Evolutionary conservation across 2,329 filamentous ascomycete genomes (phyloP).

Genomic region (Graphilbum sp.): DNA sequence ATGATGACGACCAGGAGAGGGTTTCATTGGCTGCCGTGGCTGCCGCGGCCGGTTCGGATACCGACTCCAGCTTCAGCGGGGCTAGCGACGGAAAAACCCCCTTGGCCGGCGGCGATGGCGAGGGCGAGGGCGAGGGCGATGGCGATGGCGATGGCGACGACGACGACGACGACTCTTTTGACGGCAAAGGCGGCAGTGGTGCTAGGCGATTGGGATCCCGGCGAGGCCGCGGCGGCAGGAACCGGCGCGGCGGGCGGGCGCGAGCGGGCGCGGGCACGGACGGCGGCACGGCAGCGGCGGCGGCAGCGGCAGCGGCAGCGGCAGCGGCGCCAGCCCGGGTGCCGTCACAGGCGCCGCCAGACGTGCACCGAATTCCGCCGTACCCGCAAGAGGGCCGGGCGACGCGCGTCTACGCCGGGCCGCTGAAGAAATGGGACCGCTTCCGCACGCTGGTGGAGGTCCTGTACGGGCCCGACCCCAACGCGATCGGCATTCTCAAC

Average conservation of each 20-base stretch:
- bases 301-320: neutral
- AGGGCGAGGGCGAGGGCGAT: neutral
- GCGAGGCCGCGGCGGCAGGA: too few species aligned
- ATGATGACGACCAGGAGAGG: too few species aligned
- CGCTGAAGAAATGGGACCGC: constrained; percentile 19
- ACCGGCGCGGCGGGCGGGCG: neutral
- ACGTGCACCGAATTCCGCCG: constrained; percentile 4
- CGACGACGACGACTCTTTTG: too few species aligned
- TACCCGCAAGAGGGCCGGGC: constrained; percentile 7
- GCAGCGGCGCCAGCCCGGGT: neutral
- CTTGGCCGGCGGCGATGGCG: neutral
- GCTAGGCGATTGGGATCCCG: too few species aligned
- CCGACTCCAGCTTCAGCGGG: too few species aligned
- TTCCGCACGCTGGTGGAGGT: constrained; percentile 19
- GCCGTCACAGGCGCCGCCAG: neutral
- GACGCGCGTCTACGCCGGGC: constrained; percentile 20
- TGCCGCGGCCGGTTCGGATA: too few species aligned
- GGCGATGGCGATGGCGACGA: neutral
- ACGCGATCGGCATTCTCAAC: constrained; percentile 19
- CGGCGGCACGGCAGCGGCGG: neutral
- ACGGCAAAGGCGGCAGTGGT: too few species aligned
- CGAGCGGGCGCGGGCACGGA: too few species aligned
- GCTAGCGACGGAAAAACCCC: neutral
- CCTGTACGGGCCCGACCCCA: constrained; percentile 25
- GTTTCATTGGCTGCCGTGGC: too few species aligned